Evolutionary conservation across 148 eudicot genomes (phyloP).

Genomic region (Chenopodium berlandieri): DNA sequence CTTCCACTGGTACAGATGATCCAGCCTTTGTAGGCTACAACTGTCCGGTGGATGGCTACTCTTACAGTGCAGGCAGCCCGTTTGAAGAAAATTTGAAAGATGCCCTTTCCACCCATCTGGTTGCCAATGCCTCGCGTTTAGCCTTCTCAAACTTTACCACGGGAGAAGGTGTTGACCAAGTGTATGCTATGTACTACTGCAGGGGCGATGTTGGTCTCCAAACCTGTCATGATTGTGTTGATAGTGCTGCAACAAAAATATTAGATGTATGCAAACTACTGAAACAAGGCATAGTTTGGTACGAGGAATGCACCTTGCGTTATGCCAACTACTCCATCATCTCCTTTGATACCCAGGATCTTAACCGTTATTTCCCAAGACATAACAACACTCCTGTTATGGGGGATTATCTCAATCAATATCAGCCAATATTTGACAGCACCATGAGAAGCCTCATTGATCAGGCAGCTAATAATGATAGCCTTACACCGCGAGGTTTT

Average conservation of each 20-base stretch:
- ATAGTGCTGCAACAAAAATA: background rate
- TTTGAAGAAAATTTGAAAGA: conserved; percentile 13
- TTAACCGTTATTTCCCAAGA: too few species aligned
- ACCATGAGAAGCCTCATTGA: conserved; percentile 18
- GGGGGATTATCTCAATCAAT: conserved; percentile 16
- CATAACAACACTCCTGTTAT: background rate
- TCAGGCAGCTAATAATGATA: conserved; percentile 2
- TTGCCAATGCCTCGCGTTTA: background rate
- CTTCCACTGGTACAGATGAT: background rate
- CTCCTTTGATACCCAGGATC: background rate
- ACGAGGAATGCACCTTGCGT: conserved; percentile 31
- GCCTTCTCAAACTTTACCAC: conserved; percentile 3
- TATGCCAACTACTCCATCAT: conserved; percentile 24
- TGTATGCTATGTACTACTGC: too few species aligned
- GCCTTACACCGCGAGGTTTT: conserved; percentile 17
- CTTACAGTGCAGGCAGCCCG: conserved; percentile 11
- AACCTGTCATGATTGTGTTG: conserved; percentile 27
- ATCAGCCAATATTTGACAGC: background rate
- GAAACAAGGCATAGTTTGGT: conserved; percentile 26
- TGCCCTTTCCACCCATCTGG: conserved; percentile 18
- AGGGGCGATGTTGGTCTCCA: conserved; percentile 13
- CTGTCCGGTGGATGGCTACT: conserved; percentile 7
- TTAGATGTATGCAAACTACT: background rate
- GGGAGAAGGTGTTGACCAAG: conserved; percentile 8
- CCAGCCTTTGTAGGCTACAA: background rate